These are phyloP conservation scores for Catunica adiposa DNA, from an alignment of 2,329 filamentous ascomycete genomes.

Conservation along the genomic window DNA sequence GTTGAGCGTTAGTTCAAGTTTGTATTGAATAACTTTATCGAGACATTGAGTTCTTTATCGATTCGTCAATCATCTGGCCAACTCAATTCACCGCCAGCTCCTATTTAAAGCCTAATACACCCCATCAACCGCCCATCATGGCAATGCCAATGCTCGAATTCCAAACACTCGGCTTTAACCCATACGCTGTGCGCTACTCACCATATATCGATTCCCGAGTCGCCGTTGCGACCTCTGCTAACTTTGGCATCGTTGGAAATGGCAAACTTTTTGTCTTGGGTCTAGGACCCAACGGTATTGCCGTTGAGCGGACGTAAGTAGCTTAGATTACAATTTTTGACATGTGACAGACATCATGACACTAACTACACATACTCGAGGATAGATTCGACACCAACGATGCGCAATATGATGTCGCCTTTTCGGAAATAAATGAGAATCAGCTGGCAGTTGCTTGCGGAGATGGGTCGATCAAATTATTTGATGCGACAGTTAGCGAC, in stretches of 20 bases:
- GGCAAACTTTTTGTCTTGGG: constrained; percentile 74
- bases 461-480: constrained; percentile 88
- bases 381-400: constrained; percentile 88
- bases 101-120: too few species aligned
- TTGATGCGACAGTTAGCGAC: constrained; percentile 63
- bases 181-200: constrained; percentile 94
- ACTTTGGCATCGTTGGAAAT: constrained; percentile 95
- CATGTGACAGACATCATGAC: neutral
- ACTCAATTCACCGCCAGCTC: too few species aligned
- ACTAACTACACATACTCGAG: neutral
- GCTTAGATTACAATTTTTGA: neutral
- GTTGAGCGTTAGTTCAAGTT: too few species aligned
- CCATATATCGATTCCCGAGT: constrained; percentile 94
- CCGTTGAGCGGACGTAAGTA: constrained; percentile 68
- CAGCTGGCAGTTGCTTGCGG: constrained; percentile 79
- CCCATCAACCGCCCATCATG: constrained; percentile 18
- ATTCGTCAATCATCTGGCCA: too few species aligned
- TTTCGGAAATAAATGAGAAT: constrained; percentile 94
- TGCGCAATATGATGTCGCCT: constrained; percentile 82
- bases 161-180: constrained; percentile 84
- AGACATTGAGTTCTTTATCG: too few species aligned
- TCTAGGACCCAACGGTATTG: constrained; percentile 58
- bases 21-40: too few species aligned
- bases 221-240: constrained; percentile 76
- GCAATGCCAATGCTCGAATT: constrained; percentile 70